Conservation (phyloP, 1,284 basidiomycete species). For the Heterobasidion annosum region DNA sequence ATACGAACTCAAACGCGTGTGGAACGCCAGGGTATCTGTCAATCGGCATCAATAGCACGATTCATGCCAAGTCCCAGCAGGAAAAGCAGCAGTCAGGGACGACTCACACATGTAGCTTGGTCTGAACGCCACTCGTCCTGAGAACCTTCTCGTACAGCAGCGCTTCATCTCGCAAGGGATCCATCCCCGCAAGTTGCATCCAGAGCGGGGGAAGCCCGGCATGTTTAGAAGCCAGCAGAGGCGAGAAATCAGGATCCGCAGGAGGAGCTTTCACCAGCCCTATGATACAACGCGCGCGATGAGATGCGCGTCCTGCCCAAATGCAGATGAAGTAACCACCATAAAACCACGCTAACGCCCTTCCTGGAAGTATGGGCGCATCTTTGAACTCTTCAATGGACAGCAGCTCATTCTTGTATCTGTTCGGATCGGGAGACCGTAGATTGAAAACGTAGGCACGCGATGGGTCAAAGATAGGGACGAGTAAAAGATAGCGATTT, state of each 20-base stretch:
- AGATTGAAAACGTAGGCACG: no score
- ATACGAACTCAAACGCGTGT: not conserved
- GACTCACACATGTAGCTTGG: conserved; percentile 9
- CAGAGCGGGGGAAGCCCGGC: conserved; percentile 9
- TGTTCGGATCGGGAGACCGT: not conserved
- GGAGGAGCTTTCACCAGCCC: not conserved
- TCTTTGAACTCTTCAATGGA: conserved; percentile 15
- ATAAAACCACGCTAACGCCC: not conserved
- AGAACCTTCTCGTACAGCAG: conserved; percentile 12
- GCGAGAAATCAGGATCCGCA: not conserved
- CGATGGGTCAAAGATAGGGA: not conserved
- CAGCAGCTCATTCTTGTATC: conserved; percentile 14
- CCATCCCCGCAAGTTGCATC: conserved; percentile 10
- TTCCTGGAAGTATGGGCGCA: conserved; percentile 1
- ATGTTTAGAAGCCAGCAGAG: conserved; percentile 3
- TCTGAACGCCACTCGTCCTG: conserved; percentile 7
- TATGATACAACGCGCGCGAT: not conserved
- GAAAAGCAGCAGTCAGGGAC: not conserved
- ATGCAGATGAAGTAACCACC: no score
- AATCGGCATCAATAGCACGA: not conserved
- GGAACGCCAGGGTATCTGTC: not conserved
- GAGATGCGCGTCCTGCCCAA: not conserved
- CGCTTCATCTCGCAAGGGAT: conserved; percentile 13
- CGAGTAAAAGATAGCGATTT: not conserved
- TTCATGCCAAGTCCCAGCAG: not conserved